Evolutionary conservation across 208 protist species (phyloP), one percentile per base, ranked within the genome.

Genomic region (Leishmania aethiopica): DNA sequence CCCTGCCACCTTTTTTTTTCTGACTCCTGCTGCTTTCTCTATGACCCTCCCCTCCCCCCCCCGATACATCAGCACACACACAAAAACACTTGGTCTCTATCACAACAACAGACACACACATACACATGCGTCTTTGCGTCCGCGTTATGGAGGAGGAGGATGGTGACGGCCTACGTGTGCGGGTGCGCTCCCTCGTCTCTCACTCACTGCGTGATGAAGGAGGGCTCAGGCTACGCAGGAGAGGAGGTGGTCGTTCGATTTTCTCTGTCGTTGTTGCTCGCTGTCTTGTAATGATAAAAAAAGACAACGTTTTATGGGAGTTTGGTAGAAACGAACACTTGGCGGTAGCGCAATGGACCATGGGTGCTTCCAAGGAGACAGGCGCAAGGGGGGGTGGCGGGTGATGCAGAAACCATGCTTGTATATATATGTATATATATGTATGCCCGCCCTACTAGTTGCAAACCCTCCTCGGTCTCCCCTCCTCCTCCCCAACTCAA

Each of bases 1-100:
- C 25, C 11, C 19, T 15, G n/a, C 32, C 53, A 59, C 4, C 1
- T 40, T 62, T 7, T 74, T 51, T 74, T 45, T 25, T 3, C 35
- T 69, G 37, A 70, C 40, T 66, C 40, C 40, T 79, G 15, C 59
- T 59, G 22, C 40, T 71, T 57, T 79, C 60, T 45, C n/a, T 60
- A n/a, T 32, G 28, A 42, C 17, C 25, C 42, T 71, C 59, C 40
- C 42, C 42, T 32, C 74, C n/a, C 13, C 22, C 53, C 32, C 7
- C 42, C 55, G n/a, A n/a, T 19, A 47, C 40, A 47, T 13, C 37
- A 19, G 11, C 66, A 42, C 35, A 72, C 19, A 40, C 6, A 47
- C 7, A 7, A 42, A 42, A 42, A 42, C 37, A 66, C 28, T 3
- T 49, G 13, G 2, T 6, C 74, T 66, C 45, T 62, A 5, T 32